Evolutionary conservation across 345 rosid species (phyloP), one percentile per base, ranked within the genome.

Genomic region (Corchorus capsularis): DNA sequence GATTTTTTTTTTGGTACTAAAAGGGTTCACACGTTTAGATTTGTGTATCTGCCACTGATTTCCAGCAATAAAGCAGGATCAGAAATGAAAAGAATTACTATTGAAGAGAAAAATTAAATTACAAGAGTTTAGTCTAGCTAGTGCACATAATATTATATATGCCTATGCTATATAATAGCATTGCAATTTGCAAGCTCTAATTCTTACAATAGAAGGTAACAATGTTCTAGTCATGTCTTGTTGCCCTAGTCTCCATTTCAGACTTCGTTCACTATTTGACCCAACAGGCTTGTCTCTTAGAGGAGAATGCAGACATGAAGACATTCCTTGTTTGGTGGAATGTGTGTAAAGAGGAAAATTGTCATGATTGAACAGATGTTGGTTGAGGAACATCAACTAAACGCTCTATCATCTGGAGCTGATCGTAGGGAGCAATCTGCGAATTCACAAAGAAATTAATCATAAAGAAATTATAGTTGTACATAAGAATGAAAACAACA

Each of bases 351-450:
- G 17, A 5, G 8, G 14, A 71, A 57, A 19, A 27, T 60, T 65
- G 57, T 64, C 78, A 41, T 53, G 41, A 68, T 52, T 64, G 41
- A n/a, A 75, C 34, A 14, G 50, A 3, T 52, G 71, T 65, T 8
- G 71, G 78, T 6, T 79, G 85, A 74, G 93, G 91, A 79, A 81
- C 85, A 74, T 83, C 93, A 2, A 94, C 92, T 67, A 91, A 77
- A 66, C 97, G 86, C 82, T 92, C 97, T 69, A 94, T 87, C 64
- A 83, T 79, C 80, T 92, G 91, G 76, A 94, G 80, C 85, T 94
- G 98, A 74, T 94, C 97, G 69, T 94, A 94, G n/a, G 97, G 98
- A 79, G 97, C 98, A 78, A 94, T 94, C 97, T 92, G 92, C 79
- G 78, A 6, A 55, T 35, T 52, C 39, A 46, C 19, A 10, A 53